Conservation (phyloP, 805 yeast species). For the Vanderwaltozyma verrucispora region DNA sequence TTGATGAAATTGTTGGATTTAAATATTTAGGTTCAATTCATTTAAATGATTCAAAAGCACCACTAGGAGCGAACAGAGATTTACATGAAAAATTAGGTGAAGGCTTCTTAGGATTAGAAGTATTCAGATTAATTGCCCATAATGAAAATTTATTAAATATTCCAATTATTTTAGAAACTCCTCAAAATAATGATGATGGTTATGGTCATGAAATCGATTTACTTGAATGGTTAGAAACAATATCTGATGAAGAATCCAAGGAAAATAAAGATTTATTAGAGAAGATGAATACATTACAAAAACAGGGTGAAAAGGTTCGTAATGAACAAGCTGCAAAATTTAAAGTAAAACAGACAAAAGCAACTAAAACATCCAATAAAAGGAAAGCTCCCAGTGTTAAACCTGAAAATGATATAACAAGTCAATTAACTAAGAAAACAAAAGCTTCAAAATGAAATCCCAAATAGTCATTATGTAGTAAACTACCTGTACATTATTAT, state of each 20-base stretch:
- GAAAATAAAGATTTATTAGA: conserved; percentile 47
- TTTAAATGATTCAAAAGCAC: conserved; percentile 91
- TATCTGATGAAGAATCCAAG: conserved; percentile 6
- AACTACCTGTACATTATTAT: no score
- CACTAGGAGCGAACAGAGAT: conserved; percentile 81
- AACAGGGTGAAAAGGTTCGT: conserved; percentile 58
- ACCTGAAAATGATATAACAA: conserved; percentile 10
- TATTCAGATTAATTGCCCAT: conserved; percentile 70
- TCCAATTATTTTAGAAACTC: conserved; percentile 85
- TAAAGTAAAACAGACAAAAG: conserved; percentile 40
- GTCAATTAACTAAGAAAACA: conserved; percentile 13
- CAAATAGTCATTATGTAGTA: no score
- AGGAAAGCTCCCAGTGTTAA: conserved; percentile 5
- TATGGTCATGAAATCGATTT: conserved; percentile 78
- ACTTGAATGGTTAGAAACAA: conserved; percentile 60
- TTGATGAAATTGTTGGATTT: conserved; percentile 65
- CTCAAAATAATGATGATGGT: conserved; percentile 54
- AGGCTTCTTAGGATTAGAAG: conserved; percentile 83
- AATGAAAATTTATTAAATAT: conserved; percentile 47
- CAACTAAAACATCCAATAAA: conserved; percentile 13
- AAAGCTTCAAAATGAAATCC: conserved; percentile 3
- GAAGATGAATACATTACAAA: conserved; percentile 40
- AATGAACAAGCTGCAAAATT: conserved; percentile 56
- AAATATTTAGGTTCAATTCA: conserved; percentile 74
- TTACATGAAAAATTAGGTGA: conserved; percentile 82